Base-by-base conservation (phyloP, 768 basidiomycete species). In the Leucocoprinus leucothites region DNA sequence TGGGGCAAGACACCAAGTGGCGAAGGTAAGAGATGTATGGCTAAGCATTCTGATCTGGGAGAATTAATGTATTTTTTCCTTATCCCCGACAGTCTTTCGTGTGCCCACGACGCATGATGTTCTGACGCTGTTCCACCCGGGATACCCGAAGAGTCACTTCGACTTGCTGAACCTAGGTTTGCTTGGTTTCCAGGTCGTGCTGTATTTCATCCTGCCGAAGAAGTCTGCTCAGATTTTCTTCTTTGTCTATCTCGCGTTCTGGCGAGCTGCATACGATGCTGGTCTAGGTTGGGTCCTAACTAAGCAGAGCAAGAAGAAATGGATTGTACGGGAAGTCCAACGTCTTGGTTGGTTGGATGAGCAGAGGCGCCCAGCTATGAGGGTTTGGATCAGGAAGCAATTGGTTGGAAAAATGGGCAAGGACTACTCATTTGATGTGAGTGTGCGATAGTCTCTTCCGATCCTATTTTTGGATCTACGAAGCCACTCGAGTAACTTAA, bases 251-350 rank as follows among this genome's bases (percentile, higher is more conserved):
- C 98, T 99, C 65, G 85, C 85, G 9, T 91, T 98, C 69, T 99
- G 95, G 94, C 77, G 97, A 1, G 79, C 82, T 3, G 87, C 91
- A 9, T 99, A 99, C 66, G 91, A 99, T 68, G 87, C 82, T 28
- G 96, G 96, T 0, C 81, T 99, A 44, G 97, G 94, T 0, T 97
- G 89, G 86, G 82, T 98, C 9, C 76, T 99, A 55, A 92, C 92
- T 9, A 89, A 91, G 68, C 97, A 99, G 72, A 96, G 93, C 77
- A 95, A 96, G 75, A 86, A 84, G 72, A 88, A 84, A 64, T 98
- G 93, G 90, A 91, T 99, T 61, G 94, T 97, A 43, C 77, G 83
- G 26, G 82, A 87, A 62, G 78, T 98, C 1, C 82, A 89, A 54
- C 74, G 79, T 3, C 72, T 84, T 21, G 96, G 92, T 3, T 98